Evolutionary conservation across 768 basidiomycete species (phyloP), one percentile per base, ranked within the genome.

Genomic region (Rhizopogon vinicolor): DNA sequence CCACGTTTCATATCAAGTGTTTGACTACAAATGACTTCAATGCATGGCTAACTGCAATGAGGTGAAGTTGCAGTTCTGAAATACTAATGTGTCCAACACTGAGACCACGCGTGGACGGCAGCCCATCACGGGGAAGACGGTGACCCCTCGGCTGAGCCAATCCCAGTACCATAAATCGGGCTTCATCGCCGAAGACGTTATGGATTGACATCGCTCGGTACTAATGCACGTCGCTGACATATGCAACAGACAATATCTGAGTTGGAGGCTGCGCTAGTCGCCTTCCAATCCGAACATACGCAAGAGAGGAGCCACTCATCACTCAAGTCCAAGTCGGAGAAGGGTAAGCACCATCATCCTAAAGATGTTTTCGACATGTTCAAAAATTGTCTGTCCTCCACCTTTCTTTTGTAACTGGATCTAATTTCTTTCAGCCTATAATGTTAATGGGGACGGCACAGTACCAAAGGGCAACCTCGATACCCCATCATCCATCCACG

Each of bases 1-100:
- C 85, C 28, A 92, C 88, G 1, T 93, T 92, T 65, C 91, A 93
- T 68, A 80, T 93, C 58, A 89, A 86, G 68, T 90, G 88, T 65
- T 70, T 90, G n/a, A 84, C 73, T 44, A 70, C 71, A 16, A 81
- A 83, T 8, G 91, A 92, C 63, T 92, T 90, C 60, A 72, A 83
- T 48, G 72, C 65, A 46, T 93, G 91, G 91, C 87, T 89, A 81
- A 59, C 74, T 25, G 84, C 86, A 28, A 81, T 91, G 65, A 84
- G 90, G 89, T 87, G 61, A 69, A 69, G 35, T 52, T 49, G 14
- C 6, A 28, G 10, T 46, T 7, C 33, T 37, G 48, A 5, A 25
- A 49, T 37, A 31, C 39, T 55, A 48, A 37, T 1, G 48, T 49
- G 19, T 49, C 37, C 25, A 8, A 49, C 19, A 16, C 48, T 49